These are phyloP conservation scores for Agapanthus africanus DNA, from an alignment of 106 monocot species.

Conservation along the genomic window DNA sequence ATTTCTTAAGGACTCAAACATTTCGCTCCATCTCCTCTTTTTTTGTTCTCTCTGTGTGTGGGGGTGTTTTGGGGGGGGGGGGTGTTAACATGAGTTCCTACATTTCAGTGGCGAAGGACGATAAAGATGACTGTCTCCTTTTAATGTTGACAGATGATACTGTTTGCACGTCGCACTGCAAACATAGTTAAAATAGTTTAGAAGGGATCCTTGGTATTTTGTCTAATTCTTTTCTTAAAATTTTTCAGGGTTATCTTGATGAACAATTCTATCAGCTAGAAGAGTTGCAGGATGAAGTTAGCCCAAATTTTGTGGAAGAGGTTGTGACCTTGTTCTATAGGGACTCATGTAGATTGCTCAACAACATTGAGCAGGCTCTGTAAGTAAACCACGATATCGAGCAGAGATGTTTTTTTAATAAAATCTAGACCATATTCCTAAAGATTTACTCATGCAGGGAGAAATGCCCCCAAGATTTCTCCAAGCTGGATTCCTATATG, in stretches of 20 bases:
- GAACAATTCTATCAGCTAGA: slow-evolving; percentile 90
- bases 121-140: too few relatives aligned
- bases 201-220: too few relatives aligned
- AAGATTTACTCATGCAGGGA: slow-evolving; percentile 30
- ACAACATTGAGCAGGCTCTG: slow-evolving; percentile 72
- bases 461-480: slow-evolving; percentile 55
- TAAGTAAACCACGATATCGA: slow-evolving; percentile 27
- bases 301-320: slow-evolving; percentile 94
- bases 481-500: slow-evolving; percentile 62
- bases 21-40: too few relatives aligned
- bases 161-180: too few relatives aligned
- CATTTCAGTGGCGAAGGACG: too few relatives aligned
- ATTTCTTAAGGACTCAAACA: too few relatives aligned
- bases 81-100: too few relatives aligned
- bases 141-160: too few relatives aligned
- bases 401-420: background rate
- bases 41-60: too few relatives aligned
- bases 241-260: slow-evolving; percentile 67
- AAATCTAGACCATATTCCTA: background rate
- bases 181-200: too few relatives aligned
- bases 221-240: too few relatives aligned
- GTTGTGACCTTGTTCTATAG: slow-evolving; percentile 77
- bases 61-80: too few relatives aligned
- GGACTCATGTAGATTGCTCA: slow-evolving; percentile 61
- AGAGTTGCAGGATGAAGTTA: slow-evolving; percentile 84